Base-by-base conservation (phyloP, 176 grass and related monocot genomes). In the Musa acuminata region DNA sequence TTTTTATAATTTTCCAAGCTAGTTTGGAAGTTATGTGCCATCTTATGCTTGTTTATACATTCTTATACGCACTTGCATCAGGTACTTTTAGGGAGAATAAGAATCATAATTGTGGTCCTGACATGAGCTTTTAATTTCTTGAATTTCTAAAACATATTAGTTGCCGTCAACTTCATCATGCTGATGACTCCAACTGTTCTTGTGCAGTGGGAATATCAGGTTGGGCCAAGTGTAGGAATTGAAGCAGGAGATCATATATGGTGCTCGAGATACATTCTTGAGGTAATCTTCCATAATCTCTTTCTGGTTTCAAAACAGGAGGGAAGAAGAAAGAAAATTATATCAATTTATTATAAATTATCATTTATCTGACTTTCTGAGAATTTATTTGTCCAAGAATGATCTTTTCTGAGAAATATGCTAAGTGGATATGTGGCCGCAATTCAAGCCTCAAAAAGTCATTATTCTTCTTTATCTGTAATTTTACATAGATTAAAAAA, bases 161-260 rank as follows among this genome's bases (percentile, higher is more conserved):
- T 6, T 13, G 3, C 53, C 12, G 9, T 53, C 26, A 58, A 49
- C 55, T 21, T 13, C 55, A 49, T 1, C 13, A 20, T 49, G 7
- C 23, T 62, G 59, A 52, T 22, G 19, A 64, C 43, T 48, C 43
- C 71, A 78, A 78, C 62, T 73, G 26, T 29, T 85, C 74, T 21
- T 78, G 71, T 89, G 86, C 87, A 99, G 96, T 99, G 96, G 96
- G 96, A 99, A 78, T 99, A 91, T 78, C 96, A 99, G 78, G 96
- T 99, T 86, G 96, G 96, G 73, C 96, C 96, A 27, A 95, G 96
- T 71, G 96, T 99, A 60, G 96, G 91, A 74, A 99, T 99, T 69
- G 96, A 94, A 75, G 91, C 96, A 72, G 91, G 88, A 75, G 96
- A 99, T 54, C 88, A 99, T 63, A 84, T 99, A 71, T 99, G 96